Base-by-base conservation (phyloP, 345 rosid genomes). In the Physaria fendleri region DNA sequence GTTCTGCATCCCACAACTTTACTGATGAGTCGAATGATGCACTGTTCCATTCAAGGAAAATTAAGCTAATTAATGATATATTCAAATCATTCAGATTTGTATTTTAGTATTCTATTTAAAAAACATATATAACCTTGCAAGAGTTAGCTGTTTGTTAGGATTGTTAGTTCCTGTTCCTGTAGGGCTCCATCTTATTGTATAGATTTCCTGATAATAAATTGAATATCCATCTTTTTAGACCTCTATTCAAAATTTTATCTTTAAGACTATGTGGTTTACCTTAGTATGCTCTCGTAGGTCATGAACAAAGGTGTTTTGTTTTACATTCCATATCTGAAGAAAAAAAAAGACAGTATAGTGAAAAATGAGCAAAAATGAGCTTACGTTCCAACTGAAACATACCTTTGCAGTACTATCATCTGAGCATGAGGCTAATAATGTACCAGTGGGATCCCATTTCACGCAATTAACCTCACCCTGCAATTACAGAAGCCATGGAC, bases 391-490 rank as follows among this genome's bases (percentile, higher is more conserved):
- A n/a, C n/a, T n/a, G n/a, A n/a, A n/a, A n/a, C n/a, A n/a, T n/a
- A 92, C 99, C 97, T 94, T 94, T 6, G 93, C 99, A 72, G 88
- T 90, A 39, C 82, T 81, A 58, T 94, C 99, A 50, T 94, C 99
- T 29, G 99, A 94, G 80, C 99, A 94, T 3, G 99, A 90, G 44
- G 99, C 99, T 74, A 94, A 66, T 56, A 85, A 73, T 29, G 84
- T 61, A 60, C 99, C 99, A 12, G 93, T 85, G 27, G 99, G 99
- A 83, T 90, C 97, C 99, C 99, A 94, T 81, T 94, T 94, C 67
- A 94, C 96, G 70, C 99, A 90, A 78, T 94, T 94, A 56, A 94
- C 99, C 76, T 94, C 99, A 14, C 96, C 90, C 99, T 94, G 90
- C 29, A 74, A 72, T 68, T 58, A 69, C 56, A 43, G 25, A 64